A percentile compares a stretch with the other conserved stretches of the same genome.
Conservation (phyloP, 257 asterid species). For the Euphrasia confusa region DNA sequence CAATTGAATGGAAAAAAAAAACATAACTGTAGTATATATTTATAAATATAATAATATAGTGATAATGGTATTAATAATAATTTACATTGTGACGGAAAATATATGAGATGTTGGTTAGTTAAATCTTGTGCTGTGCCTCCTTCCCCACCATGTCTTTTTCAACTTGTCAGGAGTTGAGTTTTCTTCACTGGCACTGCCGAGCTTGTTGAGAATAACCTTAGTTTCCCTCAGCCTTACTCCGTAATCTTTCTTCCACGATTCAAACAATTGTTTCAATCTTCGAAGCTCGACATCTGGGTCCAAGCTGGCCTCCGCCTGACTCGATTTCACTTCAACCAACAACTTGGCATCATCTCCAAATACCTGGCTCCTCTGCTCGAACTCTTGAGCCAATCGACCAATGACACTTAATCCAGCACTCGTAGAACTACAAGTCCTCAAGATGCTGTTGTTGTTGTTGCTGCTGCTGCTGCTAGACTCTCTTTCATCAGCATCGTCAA, state of each 20-base stretch:
- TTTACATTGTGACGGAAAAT: not conserved
- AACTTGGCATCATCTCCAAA: slow-evolving; percentile 94
- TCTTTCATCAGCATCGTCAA: slow-evolving; percentile 65
- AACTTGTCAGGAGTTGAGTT: slow-evolving; percentile 45
- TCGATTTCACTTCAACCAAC: slow-evolving; percentile 89
- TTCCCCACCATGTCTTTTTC: slow-evolving; percentile 92
- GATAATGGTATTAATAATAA: not conserved
- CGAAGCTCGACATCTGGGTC: slow-evolving; percentile 85
- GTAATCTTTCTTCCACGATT: slow-evolving; percentile 92
- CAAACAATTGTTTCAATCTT: slow-evolving; percentile 84
- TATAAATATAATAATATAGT: no score
- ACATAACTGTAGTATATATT: not conserved
- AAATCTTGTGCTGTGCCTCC: slow-evolving; percentile 74
- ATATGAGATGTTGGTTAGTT: slow-evolving; percentile 24
- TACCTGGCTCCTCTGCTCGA: slow-evolving; percentile 90
- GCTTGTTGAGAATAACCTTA: slow-evolving; percentile 74
- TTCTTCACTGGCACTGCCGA: slow-evolving; percentile 40
- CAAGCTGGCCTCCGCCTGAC: slow-evolving; percentile 78
- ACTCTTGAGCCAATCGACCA: slow-evolving; percentile 84
- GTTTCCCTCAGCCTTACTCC: slow-evolving; percentile 85
- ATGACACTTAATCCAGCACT: slow-evolving; percentile 63
- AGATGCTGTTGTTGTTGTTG: slow-evolving; percentile 28
- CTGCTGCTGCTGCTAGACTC: slow-evolving; percentile 34
- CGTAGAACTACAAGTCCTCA: slow-evolving; percentile 39
- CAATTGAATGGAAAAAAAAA: not conserved